Percentiles rank a stretch among this genome's conserved stretches.
These are phyloP conservation scores for Niebla homalea DNA, from an alignment of 495 filamentous ascomycete species.

Conservation along the genomic window DNA sequence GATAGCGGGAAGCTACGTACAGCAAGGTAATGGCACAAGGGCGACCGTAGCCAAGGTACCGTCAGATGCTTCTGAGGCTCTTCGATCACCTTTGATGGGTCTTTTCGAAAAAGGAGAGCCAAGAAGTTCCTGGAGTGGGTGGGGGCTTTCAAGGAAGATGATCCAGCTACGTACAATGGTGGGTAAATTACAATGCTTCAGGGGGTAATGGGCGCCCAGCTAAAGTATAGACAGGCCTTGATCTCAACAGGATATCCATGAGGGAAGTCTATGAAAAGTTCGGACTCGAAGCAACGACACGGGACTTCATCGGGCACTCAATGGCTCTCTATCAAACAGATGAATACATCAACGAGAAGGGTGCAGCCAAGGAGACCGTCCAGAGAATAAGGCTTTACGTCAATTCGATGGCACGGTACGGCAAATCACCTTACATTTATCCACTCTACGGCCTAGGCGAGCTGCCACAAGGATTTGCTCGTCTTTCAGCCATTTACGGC, in stretches of 20 bases:
- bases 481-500: constrained; percentile 93
- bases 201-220: neutral
- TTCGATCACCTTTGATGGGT: constrained; percentile 89
- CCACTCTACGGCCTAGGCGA: constrained; percentile 95
- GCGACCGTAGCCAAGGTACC: constrained; percentile 94
- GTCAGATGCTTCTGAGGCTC: constrained; percentile 80
- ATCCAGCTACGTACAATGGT: constrained; percentile 59
- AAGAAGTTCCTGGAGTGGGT: constrained; percentile 97
- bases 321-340: constrained; percentile 94
- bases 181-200: neutral
- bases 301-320: constrained; percentile 93
- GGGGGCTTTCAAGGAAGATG: constrained; percentile 72
- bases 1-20: constrained; percentile 94
- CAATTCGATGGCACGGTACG: constrained; percentile 94
- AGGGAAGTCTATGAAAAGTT: constrained; percentile 97
- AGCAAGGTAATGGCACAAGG: constrained; percentile 66
- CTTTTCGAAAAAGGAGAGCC: constrained; percentile 90
- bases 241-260: constrained; percentile 70
- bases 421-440: constrained; percentile 98
- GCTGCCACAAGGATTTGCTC: constrained; percentile 95
- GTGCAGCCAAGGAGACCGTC: constrained; percentile 72
- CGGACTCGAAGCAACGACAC: constrained; percentile 77
- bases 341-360: constrained; percentile 60
- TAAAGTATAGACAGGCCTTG: constrained; percentile 47
- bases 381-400: constrained; percentile 91